Base-by-base conservation (phyloP, 2,329 filamentous ascomycete species). In the Colletotrichum sublineola region DNA sequence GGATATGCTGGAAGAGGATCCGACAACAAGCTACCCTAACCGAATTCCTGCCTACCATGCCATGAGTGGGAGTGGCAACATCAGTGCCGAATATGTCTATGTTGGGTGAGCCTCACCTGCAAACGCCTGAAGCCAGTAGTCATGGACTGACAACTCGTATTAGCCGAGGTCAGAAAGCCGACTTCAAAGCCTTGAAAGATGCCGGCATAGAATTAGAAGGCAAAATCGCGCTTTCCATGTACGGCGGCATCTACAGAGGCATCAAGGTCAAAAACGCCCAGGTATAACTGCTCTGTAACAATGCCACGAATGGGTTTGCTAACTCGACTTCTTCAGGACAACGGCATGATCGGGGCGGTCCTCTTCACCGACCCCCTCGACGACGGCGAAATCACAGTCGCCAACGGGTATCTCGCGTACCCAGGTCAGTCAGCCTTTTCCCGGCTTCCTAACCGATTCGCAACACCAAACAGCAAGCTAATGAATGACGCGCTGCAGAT, bases 1-100 rank as follows among this genome's bases (percentile, higher is more conserved):
- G 46, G 57, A 63, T 18, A 64, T 68, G 69, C 57, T 72, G 5
- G 65, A 72, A 15, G 69, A 72, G n/a, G 65, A 72, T 31, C 67
- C 68, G 4, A 71, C 68, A 0, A 68, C 68, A 12, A 63, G 64
- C 20, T 71, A 68, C 44, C 68, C 68, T 8, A 71, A 71, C 42
- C 57, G 68, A 3, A 68, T 71, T 3, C 65, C 65, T 11, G 68
- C 68, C 1, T 71, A 58, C n/a, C 64, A 68, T 11, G 65, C 68
- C 0, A 71, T 71, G 68, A 71, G 68, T n/a, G 65, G 68, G 12
- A 68, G 57, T 29, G 68, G 68, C 2, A 71, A 63, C 2, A 55
- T 68, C 3, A 71, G 50, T 7, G 68, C 57, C 6, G 65, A 69
- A 58, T 69, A 72, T n/a, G 65, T 63, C 4, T 69, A 69, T 4